Evolutionary conservation across 2,329 filamentous ascomycete genomes (phyloP).

Genomic region (Fusarium caatingaense): DNA sequence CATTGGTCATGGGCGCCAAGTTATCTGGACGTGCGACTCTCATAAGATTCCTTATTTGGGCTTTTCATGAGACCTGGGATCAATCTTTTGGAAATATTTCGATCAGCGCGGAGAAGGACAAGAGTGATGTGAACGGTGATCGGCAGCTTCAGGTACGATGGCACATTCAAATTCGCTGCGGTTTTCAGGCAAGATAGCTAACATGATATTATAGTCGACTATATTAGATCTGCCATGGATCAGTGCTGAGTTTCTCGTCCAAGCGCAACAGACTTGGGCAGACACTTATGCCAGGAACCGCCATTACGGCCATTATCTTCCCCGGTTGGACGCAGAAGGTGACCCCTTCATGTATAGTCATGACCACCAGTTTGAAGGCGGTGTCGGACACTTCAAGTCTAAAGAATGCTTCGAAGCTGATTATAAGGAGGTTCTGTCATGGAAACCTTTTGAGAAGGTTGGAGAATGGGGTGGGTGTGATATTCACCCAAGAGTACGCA

Average conservation of each 20-base stretch:
- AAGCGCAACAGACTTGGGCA: slow-evolving; percentile 62
- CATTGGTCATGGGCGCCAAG: slow-evolving; percentile 57
- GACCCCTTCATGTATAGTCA: slow-evolving; percentile 16
- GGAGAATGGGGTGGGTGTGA: slow-evolving; percentile 47
- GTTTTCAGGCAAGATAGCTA: slow-evolving; percentile 7
- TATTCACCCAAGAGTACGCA: slow-evolving; percentile 54
- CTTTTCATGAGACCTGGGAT: slow-evolving; percentile 55
- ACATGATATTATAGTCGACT: slow-evolving; percentile 50
- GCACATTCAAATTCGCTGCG: neutral
- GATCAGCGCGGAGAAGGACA: neutral
- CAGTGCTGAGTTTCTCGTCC: slow-evolving; percentile 58
- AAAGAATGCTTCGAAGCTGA: slow-evolving; percentile 53
- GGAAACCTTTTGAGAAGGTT: slow-evolving; percentile 38
- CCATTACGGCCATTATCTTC: slow-evolving; percentile 51
- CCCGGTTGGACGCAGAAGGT: slow-evolving; percentile 23
- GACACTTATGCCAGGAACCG: slow-evolving; percentile 52
- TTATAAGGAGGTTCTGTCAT: slow-evolving; percentile 46
- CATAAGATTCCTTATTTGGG: slow-evolving; percentile 52
- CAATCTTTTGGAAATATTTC: slow-evolving; percentile 51
- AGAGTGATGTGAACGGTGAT: slow-evolving; percentile 49
- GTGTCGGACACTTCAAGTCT: slow-evolving; percentile 48
- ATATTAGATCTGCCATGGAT: slow-evolving; percentile 59
- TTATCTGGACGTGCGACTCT: slow-evolving; percentile 58
- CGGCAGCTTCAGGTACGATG: slow-evolving; percentile 58
- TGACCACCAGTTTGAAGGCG: slow-evolving; percentile 41